A percentile compares a stretch with the other conserved stretches of the same genome.
These are phyloP conservation scores for Pelargonium cotyledonis DNA, from an alignment of 441 rosid genomes.

Conservation along the genomic window DNA sequence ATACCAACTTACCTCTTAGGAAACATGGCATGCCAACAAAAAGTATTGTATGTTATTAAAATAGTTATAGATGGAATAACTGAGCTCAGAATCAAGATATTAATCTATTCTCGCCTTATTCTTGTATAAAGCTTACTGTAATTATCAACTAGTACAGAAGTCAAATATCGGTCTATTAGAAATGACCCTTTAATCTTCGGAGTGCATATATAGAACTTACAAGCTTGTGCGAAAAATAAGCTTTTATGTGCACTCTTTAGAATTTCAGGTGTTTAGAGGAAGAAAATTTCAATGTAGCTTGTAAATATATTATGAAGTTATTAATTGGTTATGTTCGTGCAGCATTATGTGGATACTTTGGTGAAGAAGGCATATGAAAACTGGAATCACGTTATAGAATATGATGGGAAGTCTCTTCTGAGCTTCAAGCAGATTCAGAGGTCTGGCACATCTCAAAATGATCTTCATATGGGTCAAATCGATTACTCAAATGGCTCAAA, in stretches of 20 bases:
- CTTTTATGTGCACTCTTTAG: not conserved
- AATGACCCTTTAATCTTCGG: not conserved
- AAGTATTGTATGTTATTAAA: not conserved
- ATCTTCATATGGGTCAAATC: constrained; percentile 34
- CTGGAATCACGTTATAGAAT: constrained; percentile 80
- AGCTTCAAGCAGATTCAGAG: constrained; percentile 56
- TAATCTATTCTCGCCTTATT: not conserved
- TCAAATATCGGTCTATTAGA: not conserved
- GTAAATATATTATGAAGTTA: not conserved
- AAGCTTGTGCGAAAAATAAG: not conserved
- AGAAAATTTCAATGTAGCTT: not conserved
- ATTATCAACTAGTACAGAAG: not conserved
- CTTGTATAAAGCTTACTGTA: not conserved
- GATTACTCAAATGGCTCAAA: constrained; percentile 47
- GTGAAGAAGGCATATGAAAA: constrained; percentile 96
- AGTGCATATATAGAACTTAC: not conserved
- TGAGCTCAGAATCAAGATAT: not conserved
- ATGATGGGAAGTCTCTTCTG: constrained; percentile 81
- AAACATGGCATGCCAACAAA: not conserved
- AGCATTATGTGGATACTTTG: constrained; percentile 78
- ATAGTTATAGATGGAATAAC: not conserved
- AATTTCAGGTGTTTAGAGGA: not conserved
- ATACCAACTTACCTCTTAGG: not conserved
- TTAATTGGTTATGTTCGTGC: constrained; percentile 24
- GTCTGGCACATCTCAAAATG: constrained; percentile 41